Conservation (phyloP, 495 filamentous ascomycete species). For the Aeminium ludgeri region DNA sequence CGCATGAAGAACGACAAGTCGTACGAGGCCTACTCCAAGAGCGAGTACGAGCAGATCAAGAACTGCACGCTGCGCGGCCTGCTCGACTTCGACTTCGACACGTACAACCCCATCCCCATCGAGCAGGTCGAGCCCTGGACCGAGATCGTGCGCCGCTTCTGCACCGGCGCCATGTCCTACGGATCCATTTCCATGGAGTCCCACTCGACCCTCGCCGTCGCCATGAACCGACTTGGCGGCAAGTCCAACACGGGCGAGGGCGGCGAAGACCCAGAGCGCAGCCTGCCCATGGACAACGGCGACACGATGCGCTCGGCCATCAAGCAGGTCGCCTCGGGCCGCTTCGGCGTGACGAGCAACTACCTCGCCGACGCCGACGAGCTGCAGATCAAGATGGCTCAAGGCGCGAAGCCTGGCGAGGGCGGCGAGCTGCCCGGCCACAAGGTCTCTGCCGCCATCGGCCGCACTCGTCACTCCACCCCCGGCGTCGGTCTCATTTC, state of each 20-base stretch:
- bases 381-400: slow-evolving; percentile 99
- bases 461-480: slow-evolving; percentile 92
- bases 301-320: slow-evolving; percentile 98
- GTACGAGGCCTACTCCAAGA: slow-evolving; percentile 90
- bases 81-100: slow-evolving; percentile 95
- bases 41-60: slow-evolving; percentile 96
- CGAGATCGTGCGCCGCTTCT: slow-evolving; percentile 92
- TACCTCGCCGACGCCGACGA: slow-evolving; percentile 98
- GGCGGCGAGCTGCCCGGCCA: slow-evolving; percentile 96
- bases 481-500: slow-evolving; percentile 96
- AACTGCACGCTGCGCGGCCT: slow-evolving; percentile 91
- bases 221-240: slow-evolving; percentile 94
- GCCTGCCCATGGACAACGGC: slow-evolving; percentile 70
- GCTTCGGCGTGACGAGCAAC: slow-evolving; percentile 95
- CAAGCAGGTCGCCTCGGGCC: slow-evolving; percentile 95
- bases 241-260: slow-evolving; percentile 99
- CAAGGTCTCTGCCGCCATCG: slow-evolving; percentile 95
- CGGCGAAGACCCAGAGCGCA: slow-evolving; percentile 91
- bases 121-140: slow-evolving; percentile 99
- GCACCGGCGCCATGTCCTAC: slow-evolving; percentile 99
- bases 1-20: slow-evolving; percentile 99
- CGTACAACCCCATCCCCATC: slow-evolving; percentile 71
- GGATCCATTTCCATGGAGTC: slow-evolving; percentile 99
- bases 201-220: slow-evolving; percentile 90
- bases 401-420: slow-evolving; percentile 96